Conservation (phyloP, 202 grass and related monocot genomes). For the Tripidium arundinaceum region DNA sequence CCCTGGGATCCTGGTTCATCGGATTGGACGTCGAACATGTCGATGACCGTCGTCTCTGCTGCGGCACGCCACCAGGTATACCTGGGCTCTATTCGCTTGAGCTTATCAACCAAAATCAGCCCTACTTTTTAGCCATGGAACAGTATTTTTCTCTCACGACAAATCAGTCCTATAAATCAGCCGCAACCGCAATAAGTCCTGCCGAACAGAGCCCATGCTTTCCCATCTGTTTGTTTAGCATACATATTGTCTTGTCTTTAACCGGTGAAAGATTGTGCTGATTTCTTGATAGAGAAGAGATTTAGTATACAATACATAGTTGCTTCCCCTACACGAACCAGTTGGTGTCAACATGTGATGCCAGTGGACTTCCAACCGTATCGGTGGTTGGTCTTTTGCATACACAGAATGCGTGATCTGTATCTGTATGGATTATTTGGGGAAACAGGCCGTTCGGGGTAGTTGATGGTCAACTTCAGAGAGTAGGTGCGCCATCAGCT, state of each 20-base stretch:
- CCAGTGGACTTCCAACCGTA: not conserved
- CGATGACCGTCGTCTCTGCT: constrained; percentile 73
- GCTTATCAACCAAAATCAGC: too few relatives aligned
- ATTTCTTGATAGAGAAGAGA: too few relatives aligned
- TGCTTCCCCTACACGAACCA: not conserved
- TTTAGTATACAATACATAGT: not conserved
- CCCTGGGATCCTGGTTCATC: constrained; percentile 84
- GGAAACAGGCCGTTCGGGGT: constrained; percentile 11
- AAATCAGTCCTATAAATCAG: too few relatives aligned
- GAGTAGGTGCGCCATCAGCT: constrained; percentile 39
- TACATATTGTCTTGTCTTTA: too few relatives aligned
- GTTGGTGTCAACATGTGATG: constrained; percentile 18
- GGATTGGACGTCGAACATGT: constrained; percentile 72
- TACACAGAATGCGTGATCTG: constrained; percentile 7
- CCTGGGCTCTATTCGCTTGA: not conserved
- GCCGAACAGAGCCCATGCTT: too few relatives aligned
- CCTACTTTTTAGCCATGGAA: too few relatives aligned
- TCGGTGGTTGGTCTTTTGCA: not conserved
- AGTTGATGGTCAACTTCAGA: constrained; percentile 49
- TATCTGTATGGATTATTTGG: constrained; percentile 22
- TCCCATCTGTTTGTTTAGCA: not conserved
- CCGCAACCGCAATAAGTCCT: too few relatives aligned
- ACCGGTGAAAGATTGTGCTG: too few relatives aligned
- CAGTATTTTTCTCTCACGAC: too few relatives aligned
- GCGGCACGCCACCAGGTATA: constrained; percentile 68